phyloP scores from a whole-genome alignment of 1,284 basidiomycete genomes.

The Spongispora temasekensis region DNA sequence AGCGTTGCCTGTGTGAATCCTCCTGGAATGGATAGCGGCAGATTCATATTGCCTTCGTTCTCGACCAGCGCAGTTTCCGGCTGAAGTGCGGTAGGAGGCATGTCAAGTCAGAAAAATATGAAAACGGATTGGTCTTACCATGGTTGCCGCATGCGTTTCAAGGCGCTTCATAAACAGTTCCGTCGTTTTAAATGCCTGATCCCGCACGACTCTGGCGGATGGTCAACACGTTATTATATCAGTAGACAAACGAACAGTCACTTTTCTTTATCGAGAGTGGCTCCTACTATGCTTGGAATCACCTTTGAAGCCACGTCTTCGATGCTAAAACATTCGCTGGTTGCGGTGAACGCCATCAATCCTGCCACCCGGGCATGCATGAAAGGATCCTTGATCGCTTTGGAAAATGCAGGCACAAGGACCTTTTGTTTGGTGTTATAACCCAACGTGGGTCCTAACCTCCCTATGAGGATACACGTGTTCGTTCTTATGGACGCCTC shows the following conservation, averaged over 20 bases:
- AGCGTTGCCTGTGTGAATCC: slow-evolving; percentile 53
- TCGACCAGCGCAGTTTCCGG: slow-evolving; percentile 65
- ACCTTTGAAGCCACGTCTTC: slow-evolving; percentile 91
- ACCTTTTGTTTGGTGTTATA: slow-evolving; percentile 94
- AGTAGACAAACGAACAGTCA: slow-evolving; percentile 31
- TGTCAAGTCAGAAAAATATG: neutral
- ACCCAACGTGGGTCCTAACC: slow-evolving; percentile 84
- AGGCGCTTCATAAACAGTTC: slow-evolving; percentile 83
- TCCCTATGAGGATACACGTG: slow-evolving; percentile 94
- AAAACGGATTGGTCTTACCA: slow-evolving; percentile 54
- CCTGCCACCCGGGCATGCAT: slow-evolving; percentile 94
- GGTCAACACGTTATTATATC: slow-evolving; percentile 6
- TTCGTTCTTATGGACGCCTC: slow-evolving; percentile 97
- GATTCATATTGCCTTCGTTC: slow-evolving; percentile 34
- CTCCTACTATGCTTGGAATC: slow-evolving; percentile 80
- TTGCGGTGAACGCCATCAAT: slow-evolving; percentile 95
- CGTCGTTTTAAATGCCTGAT: slow-evolving; percentile 92
- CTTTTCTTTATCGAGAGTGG: slow-evolving; percentile 91
- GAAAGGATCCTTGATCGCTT: slow-evolving; percentile 90
- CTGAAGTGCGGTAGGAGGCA: slow-evolving; percentile 39
- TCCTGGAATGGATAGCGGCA: slow-evolving; percentile 37
- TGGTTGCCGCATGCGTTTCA: slow-evolving; percentile 74
- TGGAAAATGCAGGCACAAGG: slow-evolving; percentile 91
- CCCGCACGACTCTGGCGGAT: slow-evolving; percentile 72
- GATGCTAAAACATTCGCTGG: slow-evolving; percentile 85